phyloP scores from a whole-genome alignment of 2,329 filamentous ascomycete species.

The Rhexocercosporidium sp. region DNA sequence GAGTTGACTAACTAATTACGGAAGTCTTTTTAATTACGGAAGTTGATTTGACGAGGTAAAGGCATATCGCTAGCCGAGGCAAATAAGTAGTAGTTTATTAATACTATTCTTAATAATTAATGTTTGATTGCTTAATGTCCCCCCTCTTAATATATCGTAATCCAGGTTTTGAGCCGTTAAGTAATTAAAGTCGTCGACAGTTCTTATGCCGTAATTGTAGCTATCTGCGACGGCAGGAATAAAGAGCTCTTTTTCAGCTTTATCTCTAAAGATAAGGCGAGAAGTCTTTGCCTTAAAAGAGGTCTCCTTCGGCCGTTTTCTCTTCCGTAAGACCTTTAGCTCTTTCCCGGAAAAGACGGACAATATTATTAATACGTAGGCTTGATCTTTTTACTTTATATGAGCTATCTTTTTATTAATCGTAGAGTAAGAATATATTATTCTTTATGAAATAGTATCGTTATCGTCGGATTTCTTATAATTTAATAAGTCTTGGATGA shows the following conservation, averaged over 20 bases:
- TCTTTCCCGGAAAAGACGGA: neutral
- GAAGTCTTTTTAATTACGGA: conserved; percentile 8
- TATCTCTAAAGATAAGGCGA: neutral
- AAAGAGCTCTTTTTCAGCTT: neutral
- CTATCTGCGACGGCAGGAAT: conserved; percentile 8
- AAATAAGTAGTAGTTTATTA: conserved; percentile 7
- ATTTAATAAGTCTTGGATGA: neutral
- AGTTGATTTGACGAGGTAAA: neutral
- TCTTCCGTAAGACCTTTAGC: neutral
- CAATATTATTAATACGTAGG: conserved; percentile 17
- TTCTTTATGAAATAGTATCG: conserved; percentile 9
- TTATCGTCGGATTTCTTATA: conserved; percentile 12
- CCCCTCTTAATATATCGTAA: conserved; percentile 8
- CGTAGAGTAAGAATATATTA: conserved; percentile 9
- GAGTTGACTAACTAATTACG: neutral
- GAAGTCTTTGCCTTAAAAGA: conserved; percentile 19
- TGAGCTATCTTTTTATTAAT: neutral
- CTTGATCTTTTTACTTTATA: conserved; percentile 14
- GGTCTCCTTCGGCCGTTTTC: conserved; percentile 16
- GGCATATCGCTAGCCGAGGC: neutral
- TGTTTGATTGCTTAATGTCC: conserved; percentile 11
- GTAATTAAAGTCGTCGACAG: conserved; percentile 17
- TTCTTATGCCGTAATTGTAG: conserved; percentile 18
- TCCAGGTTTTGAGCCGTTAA: conserved; percentile 13
- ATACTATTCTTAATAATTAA: conserved; percentile 3